Base-by-base conservation (phyloP, 1,284 basidiomycete species). In the Puccinia triticina region DNA sequence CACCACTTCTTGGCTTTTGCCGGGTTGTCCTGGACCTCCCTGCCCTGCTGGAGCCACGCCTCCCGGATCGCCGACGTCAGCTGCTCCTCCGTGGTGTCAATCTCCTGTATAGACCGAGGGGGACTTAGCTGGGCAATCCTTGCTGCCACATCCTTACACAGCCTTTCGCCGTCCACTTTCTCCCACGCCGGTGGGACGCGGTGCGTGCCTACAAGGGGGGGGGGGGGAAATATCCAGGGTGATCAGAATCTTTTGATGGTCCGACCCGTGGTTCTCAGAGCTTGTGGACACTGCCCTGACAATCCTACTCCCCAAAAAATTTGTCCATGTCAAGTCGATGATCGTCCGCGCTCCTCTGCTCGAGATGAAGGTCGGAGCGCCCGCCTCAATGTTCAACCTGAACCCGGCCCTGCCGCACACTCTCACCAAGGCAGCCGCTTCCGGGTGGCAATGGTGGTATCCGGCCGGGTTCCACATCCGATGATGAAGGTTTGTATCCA, bases 181-280 rank as follows among this genome's bases (percentile, higher is more conserved):
- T n/a, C n/a, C n/a, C n/a, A n/a, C n/a, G n/a, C n/a, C n/a, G n/a
- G n/a, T n/a, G n/a, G n/a, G 26, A 26, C 16, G 2, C n/a, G 50
- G 4, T n/a, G 7, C 43, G n/a, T 32, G 0, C 14, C 8, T 29
- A 37, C 23, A 1, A 29, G 29, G n/a, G 46, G 26, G 34, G 26
- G 12, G 34, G 26, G 12, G 21, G 11, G n/a, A 5, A 66, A 21
- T 4, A 37, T 18, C 34, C 21, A 43, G 32, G 3, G 3, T n/a
- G n/a, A n/a, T n/a, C n/a, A n/a, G n/a, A 1, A 80, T 12, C 8
- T 37, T 32, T 40, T 80, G 77, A 26, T 80, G 77, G 53, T 80
- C 37, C 4, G 77, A 72, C 7, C 48, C 77, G 16, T 69, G 66
- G 37, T 69, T 80, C 23, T 80, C 34, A n/a, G n/a, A 1, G 29